phyloP scores from a whole-genome alignment of 176 grass and related monocot species.

The Aegilops bicornis region DNA sequence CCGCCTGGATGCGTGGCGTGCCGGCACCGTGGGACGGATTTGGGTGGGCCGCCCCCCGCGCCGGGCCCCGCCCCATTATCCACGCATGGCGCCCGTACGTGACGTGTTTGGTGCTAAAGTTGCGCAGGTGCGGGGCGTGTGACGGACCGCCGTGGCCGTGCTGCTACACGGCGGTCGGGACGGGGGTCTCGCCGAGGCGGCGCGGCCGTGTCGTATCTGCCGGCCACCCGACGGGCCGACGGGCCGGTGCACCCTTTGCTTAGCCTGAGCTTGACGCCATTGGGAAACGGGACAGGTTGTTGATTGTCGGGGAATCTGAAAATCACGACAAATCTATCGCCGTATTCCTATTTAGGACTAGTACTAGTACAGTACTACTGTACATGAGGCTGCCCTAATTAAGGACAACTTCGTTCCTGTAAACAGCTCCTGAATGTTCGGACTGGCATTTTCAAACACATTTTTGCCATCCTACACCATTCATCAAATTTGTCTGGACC shows the following conservation, averaged over 20 bases:
- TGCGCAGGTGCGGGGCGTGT: not conserved
- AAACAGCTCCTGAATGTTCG: no score
- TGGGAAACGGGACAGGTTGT: not conserved
- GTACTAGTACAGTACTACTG: no score
- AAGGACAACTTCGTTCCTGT: no score
- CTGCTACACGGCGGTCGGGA: not conserved
- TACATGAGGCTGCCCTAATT: no score
- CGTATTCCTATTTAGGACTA: not conserved
- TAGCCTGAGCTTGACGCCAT: not conserved
- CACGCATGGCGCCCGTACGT: not conserved
- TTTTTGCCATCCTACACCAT: no score
- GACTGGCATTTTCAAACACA: no score
- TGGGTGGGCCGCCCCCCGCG: not conserved
- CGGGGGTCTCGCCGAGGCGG: not conserved
- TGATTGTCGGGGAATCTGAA: not conserved
- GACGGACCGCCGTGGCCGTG: not conserved
- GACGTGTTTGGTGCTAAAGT: not conserved
- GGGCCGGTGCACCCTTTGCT: no score
- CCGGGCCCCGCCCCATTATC: not conserved
- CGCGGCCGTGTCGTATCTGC: not conserved
- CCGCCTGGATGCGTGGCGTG: conserved; percentile 17
- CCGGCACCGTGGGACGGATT: not conserved
- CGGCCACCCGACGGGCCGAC: not conserved
- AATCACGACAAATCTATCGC: not conserved
- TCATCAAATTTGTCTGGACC: no score